These are phyloP conservation scores for Trametes gibbosa DNA, from an alignment of 768 basidiomycete species.

Conservation along the genomic window DNA sequence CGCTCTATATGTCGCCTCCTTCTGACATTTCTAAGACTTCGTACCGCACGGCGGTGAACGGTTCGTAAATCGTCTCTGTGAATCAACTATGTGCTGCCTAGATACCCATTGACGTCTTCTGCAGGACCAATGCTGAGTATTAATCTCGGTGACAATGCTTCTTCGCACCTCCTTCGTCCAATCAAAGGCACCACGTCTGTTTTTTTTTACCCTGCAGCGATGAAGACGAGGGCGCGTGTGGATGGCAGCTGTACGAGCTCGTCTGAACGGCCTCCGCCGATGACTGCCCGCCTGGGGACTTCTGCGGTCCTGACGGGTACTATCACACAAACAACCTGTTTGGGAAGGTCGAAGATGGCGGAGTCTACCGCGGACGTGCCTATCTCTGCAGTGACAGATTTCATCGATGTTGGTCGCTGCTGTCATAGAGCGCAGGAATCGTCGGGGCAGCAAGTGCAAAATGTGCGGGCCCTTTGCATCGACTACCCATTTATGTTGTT, in stretches of 20 bases:
- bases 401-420: no score
- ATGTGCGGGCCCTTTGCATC: no score
- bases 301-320: neutral
- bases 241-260: constrained; percentile 4
- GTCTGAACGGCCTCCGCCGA: neutral
- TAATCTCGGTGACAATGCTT: neutral
- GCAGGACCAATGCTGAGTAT: neutral
- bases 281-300: neutral
- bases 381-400: no score
- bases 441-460: no score
- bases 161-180: constrained; percentile 9
- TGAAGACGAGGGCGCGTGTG: neutral
- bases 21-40: neutral
- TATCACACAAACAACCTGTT: constrained; percentile 11
- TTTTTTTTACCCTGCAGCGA: constrained; percentile 10
- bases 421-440: no score
- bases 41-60: constrained; percentile 17
- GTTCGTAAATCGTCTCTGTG: neutral
- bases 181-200: constrained; percentile 4
- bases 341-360: constrained; percentile 20
- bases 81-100: no score
- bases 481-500: no score
- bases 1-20: neutral
- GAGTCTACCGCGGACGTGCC: constrained; percentile 14
- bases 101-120: neutral